phyloP scores from a whole-genome alignment of 2,329 filamentous ascomycete species.

The Apiospora pterosperma region DNA sequence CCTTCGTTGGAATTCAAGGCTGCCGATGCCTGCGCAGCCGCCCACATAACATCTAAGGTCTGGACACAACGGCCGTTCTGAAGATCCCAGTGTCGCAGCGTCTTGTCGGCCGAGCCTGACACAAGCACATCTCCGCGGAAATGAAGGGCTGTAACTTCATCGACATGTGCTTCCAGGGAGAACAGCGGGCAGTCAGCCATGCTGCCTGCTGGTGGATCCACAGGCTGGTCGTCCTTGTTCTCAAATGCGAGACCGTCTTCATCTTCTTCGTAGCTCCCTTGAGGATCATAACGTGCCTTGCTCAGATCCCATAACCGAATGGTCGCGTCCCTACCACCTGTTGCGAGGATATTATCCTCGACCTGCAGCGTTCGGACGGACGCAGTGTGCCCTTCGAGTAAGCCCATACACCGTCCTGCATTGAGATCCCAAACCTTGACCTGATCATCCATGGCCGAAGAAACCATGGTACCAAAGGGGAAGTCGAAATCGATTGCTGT shows the following conservation, averaged over 20 bases:
- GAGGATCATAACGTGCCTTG: conserved; percentile 78
- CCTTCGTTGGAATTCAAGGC: conserved; percentile 59
- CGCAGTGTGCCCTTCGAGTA: conserved; percentile 89
- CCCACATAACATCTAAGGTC: conserved; percentile 97
- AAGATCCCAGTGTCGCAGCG: conserved; percentile 94
- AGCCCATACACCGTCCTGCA: conserved; percentile 84
- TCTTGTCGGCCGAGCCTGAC: conserved; percentile 96
- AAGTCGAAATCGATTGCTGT: conserved; percentile 93
- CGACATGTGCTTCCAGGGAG: conserved; percentile 84
- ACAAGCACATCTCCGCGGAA: conserved; percentile 87
- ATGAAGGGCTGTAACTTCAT: conserved; percentile 90
- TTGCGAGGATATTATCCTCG: conserved; percentile 92
- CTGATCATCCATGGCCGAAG: conserved; percentile 87
- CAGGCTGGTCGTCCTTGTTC: conserved; percentile 62
- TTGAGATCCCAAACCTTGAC: conserved; percentile 97
- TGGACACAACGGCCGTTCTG: conserved; percentile 97
- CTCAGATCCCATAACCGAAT: conserved; percentile 94
- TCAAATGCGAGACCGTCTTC: conserved; percentile 70
- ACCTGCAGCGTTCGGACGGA: conserved; percentile 91
- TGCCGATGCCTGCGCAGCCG: conserved; percentile 82
- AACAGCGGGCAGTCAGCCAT: conserved; percentile 90
- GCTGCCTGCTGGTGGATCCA: conserved; percentile 72
- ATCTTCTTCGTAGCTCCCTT: conserved; percentile 55
- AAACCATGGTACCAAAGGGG: conserved; percentile 95
- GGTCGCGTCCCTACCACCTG: conserved; percentile 90